These are phyloP conservation scores for Endocladia muricata DNA, from an alignment of 31 red algal genomes.

Conservation along the genomic window DNA sequence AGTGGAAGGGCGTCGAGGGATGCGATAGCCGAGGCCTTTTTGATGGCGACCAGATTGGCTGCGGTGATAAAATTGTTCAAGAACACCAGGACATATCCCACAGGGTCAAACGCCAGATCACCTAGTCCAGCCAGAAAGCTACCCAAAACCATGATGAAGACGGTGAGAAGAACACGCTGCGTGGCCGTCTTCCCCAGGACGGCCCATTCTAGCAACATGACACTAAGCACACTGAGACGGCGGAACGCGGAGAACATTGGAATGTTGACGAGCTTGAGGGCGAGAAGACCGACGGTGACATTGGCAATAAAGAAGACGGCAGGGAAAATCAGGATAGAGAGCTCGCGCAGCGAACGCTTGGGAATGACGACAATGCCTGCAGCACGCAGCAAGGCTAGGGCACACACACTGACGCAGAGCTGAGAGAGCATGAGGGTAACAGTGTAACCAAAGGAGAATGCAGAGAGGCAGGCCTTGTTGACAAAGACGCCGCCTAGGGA, in stretches of 20 bases:
- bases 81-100: slow-evolving; percentile 84
- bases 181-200: slow-evolving; percentile 58
- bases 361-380: slow-evolving; percentile 57
- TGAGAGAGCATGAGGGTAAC: slow-evolving; percentile 78
- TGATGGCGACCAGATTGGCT: slow-evolving; percentile 86
- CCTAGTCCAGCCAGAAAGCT: slow-evolving; percentile 88
- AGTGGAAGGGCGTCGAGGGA: slow-evolving; percentile 71
- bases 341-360: slow-evolving; percentile 17
- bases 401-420: slow-evolving; percentile 63
- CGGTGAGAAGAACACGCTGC: slow-evolving; percentile 49
- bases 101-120: slow-evolving; percentile 77
- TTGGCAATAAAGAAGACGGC: slow-evolving; percentile 78
- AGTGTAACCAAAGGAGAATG: slow-evolving; percentile 80
- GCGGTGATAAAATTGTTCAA: slow-evolving; percentile 96
- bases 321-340: slow-evolving; percentile 44
- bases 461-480: slow-evolving; percentile 94
- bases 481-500: slow-evolving; percentile 94
- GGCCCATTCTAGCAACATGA: slow-evolving; percentile 81
- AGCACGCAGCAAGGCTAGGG: slow-evolving; percentile 48
- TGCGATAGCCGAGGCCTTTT: slow-evolving; percentile 50
- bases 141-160: slow-evolving; percentile 86
- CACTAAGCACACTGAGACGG: slow-evolving; percentile 77
- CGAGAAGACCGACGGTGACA: slow-evolving; percentile 81
- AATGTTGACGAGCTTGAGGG: slow-evolving; percentile 84
- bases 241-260: slow-evolving; percentile 98